Percentiles rank a stretch among this genome's conserved stretches.
phyloP scores from a whole-genome alignment of 305 asterid genomes.

The Lippia alba region DNA sequence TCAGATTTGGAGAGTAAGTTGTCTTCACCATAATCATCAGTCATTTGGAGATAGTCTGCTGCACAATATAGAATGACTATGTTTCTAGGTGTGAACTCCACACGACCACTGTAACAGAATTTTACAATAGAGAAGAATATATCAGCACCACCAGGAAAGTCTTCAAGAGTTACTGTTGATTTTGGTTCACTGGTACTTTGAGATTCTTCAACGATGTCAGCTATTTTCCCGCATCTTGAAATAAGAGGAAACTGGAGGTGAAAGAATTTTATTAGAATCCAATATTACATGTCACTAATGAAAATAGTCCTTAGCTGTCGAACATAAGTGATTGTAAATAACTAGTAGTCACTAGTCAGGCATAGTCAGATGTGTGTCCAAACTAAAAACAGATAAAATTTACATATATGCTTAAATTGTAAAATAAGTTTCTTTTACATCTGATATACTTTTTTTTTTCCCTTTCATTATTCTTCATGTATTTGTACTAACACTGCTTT shows the following conservation, averaged over 20 bases:
- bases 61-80: conserved; percentile 78
- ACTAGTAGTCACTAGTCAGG: background rate
- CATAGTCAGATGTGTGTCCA: background rate
- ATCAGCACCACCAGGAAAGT: conserved; percentile 86
- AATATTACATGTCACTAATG: conserved; percentile 15
- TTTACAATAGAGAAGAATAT: conserved; percentile 60
- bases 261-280: conserved; percentile 37
- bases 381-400: background rate
- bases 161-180: conserved; percentile 52
- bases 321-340: background rate
- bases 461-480: no score
- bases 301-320: conserved; percentile 15
- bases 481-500: background rate
- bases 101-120: conserved; percentile 78
- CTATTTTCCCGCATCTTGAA: conserved; percentile 85
- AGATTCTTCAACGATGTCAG: conserved; percentile 59
- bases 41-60: conserved; percentile 89
- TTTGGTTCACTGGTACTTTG: conserved; percentile 44
- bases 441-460: no score
- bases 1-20: conserved; percentile 75
- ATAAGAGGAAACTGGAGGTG: conserved; percentile 84
- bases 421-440: no score
- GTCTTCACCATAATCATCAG: conserved; percentile 76
- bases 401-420: no score
- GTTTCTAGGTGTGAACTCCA: conserved; percentile 76